phyloP scores from a whole-genome alignment of 371 early-diverging fungal species.

The Mortierella sp. region DNA sequence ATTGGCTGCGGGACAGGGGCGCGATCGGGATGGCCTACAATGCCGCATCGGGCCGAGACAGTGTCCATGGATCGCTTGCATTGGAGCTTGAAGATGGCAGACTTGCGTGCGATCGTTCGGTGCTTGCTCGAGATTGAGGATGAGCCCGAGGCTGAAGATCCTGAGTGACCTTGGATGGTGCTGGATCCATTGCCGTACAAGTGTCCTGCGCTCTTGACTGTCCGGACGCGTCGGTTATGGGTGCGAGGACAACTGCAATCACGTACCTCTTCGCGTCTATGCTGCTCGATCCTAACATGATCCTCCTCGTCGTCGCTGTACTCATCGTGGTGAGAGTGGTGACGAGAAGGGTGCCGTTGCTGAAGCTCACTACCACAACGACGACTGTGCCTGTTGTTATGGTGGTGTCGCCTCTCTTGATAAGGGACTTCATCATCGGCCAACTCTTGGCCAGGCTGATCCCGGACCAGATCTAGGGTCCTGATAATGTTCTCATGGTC shows the following conservation, averaged over 20 bases:
- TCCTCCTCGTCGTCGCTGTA: neutral
- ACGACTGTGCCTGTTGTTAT: neutral
- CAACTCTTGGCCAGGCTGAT: conserved; percentile 53
- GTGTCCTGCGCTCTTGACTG: conserved; percentile 57
- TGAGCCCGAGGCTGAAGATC: conserved; percentile 47
- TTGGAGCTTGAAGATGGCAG: conserved; percentile 17
- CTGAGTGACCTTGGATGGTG: conserved; percentile 68
- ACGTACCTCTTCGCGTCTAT: neutral
- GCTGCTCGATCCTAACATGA: neutral
- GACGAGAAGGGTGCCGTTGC: neutral
- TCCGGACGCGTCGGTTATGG: conserved; percentile 15
- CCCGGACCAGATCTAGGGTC: conserved; percentile 78
- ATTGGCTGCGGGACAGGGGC: neutral
- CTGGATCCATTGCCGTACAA: conserved; percentile 59
- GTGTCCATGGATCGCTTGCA: conserved; percentile 23
- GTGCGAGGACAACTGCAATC: conserved; percentile 34
- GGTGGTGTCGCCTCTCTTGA: conserved; percentile 1
- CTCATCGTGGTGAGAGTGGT: neutral
- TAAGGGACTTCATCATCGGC: conserved; percentile 14
- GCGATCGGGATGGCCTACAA: neutral
- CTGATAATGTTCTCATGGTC: conserved; percentile 78
- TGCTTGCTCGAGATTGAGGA: conserved; percentile 6
- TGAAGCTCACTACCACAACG: neutral
- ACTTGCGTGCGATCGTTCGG: conserved; percentile 10
- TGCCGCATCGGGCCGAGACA: neutral